Percentiles rank a stretch among this genome's conserved stretches.
These are phyloP conservation scores for Rhodotorula sphaerocarpa DNA, from an alignment of 768 basidiomycete species.

Conservation along the genomic window DNA sequence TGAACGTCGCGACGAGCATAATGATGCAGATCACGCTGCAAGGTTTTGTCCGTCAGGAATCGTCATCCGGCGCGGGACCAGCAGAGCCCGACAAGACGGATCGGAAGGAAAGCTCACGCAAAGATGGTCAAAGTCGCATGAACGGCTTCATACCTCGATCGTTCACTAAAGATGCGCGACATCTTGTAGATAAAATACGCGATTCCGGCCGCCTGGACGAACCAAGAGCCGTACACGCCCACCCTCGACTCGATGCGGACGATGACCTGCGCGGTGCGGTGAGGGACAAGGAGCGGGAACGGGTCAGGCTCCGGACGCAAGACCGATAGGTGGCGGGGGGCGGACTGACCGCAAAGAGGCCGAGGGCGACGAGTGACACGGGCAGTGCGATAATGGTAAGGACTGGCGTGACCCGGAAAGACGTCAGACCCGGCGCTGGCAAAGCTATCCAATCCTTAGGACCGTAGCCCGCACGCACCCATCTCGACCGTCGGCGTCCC, in stretches of 20 bases:
- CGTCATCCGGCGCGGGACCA: no score
- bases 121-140: slow-evolving; percentile 32
- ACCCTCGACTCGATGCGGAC: slow-evolving; percentile 22
- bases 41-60: no score
- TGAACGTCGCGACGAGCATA: slow-evolving; percentile 21
- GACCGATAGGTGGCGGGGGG: no score
- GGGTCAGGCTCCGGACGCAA: no score
- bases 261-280: slow-evolving; percentile 7
- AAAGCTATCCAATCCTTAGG: no score
- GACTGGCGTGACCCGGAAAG: background rate
- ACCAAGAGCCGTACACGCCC: slow-evolving; percentile 11
- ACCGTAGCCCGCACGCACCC: no score
- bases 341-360: slow-evolving; percentile 7
- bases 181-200: slow-evolving; percentile 34
- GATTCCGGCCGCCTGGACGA: slow-evolving; percentile 12
- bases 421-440: no score
- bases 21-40: slow-evolving; percentile 16
- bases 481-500: slow-evolving; percentile 28
- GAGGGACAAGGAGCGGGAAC: no score
- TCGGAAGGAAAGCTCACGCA: no score
- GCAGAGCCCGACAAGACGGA: no score
- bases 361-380: slow-evolving; percentile 8
- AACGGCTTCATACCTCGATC: slow-evolving; percentile 11
- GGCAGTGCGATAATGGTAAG: slow-evolving; percentile 32
- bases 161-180: slow-evolving; percentile 17